Evolutionary conservation across 306 rosid genomes (phyloP).

Genomic region (Chamaecrista fasciculata): DNA sequence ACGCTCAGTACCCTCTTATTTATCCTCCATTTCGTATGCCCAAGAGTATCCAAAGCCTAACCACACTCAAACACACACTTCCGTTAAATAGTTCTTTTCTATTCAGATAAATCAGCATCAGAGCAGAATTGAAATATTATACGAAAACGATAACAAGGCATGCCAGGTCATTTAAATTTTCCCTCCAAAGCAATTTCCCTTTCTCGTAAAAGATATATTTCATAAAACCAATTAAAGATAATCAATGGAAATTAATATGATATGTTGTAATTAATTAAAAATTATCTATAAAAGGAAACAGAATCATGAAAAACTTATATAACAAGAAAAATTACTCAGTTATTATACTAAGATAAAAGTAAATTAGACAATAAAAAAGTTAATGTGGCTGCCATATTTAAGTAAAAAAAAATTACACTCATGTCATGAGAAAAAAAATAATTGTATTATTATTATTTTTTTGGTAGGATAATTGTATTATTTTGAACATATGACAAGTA

Average conservation of each 20-base stretch:
- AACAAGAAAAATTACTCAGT: not conserved
- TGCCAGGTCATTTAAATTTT: not conserved
- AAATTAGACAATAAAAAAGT: not conserved
- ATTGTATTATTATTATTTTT: too few relatives aligned
- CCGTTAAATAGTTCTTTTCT: slow-evolving; percentile 4
- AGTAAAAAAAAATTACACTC: not conserved
- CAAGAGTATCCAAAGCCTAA: slow-evolving; percentile 91
- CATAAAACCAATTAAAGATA: not conserved
- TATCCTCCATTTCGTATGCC: slow-evolving; percentile 82
- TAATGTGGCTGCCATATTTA: not conserved
- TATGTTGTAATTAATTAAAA: not conserved
- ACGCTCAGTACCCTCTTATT: slow-evolving; percentile 70
- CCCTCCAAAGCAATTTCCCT: not conserved
- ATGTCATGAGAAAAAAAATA: too few relatives aligned
- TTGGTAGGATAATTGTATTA: too few relatives aligned
- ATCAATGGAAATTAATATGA: not conserved
- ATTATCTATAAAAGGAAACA: not conserved
- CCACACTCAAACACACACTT: not conserved
- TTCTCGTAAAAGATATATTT: not conserved
- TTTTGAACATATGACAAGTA: not conserved
- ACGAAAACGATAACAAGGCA: not conserved
- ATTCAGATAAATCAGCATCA: slow-evolving; percentile 5
- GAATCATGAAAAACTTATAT: not conserved
- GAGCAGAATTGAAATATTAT: not conserved
- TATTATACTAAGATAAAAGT: not conserved